Percentiles rank a stretch among this genome's conserved stretches.
These are phyloP conservation scores for Pseudisothecium myosuroides DNA, from an alignment of 225 moss, liverwort and hornwort species.

Conservation along the genomic window DNA sequence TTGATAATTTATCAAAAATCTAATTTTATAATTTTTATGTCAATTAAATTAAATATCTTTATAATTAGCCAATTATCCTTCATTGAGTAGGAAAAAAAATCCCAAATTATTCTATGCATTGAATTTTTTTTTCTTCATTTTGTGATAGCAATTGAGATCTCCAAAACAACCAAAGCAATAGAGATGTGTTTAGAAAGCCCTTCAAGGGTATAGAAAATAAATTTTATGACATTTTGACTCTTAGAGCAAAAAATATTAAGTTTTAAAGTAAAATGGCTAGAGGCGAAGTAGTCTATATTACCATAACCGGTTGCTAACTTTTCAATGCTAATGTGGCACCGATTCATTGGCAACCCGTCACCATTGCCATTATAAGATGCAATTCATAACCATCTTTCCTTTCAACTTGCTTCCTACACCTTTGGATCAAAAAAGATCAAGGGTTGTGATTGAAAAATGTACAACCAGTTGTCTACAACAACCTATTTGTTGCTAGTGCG, in stretches of 20 bases:
- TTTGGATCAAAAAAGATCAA: too few relatives aligned
- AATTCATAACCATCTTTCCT: too few relatives aligned
- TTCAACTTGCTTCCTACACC: too few relatives aligned
- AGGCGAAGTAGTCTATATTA: neutral
- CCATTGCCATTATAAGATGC: too few relatives aligned
- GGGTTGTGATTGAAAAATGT: too few relatives aligned
- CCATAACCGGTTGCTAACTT: too few relatives aligned
- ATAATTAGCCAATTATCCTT: too few relatives aligned
- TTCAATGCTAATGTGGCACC: too few relatives aligned
- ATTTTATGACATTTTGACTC: neutral
- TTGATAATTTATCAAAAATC: neutral
- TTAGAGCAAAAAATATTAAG: neutral
- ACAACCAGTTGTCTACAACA: too few relatives aligned
- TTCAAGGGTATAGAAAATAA: too few relatives aligned
- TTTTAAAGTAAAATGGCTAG: accelerated
- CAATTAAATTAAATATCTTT: neutral
- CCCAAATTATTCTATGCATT: neutral
- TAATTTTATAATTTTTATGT: neutral
- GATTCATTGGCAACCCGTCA: too few relatives aligned
- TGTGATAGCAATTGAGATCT: neutral
- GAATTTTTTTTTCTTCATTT: neutral
- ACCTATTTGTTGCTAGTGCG: too few relatives aligned
- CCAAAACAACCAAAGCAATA: neutral
- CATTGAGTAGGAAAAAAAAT: neutral
- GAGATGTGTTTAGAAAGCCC: neutral